Base-by-base conservation (phyloP, 768 basidiomycete genomes). In the Amanita muscaria region DNA sequence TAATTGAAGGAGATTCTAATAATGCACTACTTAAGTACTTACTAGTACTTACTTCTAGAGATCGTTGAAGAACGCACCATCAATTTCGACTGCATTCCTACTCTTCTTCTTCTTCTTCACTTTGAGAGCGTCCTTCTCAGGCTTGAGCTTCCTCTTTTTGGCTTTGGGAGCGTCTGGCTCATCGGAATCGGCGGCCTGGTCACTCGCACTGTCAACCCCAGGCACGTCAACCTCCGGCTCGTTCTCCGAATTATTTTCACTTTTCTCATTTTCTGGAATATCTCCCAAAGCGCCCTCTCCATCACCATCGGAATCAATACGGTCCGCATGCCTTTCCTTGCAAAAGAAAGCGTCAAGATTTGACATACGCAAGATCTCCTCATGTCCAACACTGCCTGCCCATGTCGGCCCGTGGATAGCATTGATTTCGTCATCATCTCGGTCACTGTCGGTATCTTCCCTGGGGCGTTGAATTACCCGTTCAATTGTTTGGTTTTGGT, bases 331-430 rank as follows among this genome's bases (percentile, higher is more conserved):
- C 19, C 66, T 63, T 9, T 57, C 64, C 44, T 70, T 69, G 19
- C 59, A 61, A 52, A 94, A 83, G 37, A 90, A 76, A 27, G 77
- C 82, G 53, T 73, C 79, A 39, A 97, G 67, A 62, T 94, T 85
- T 21, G 90, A 93, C 65, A 97, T 64, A 56, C 82, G 83, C 51
- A 96, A 57, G 6, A 76, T 69, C 46, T 94, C 88, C 49, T 97
- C 93, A 53, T 97, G 92, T 23, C 89, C 88, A 19, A 80, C 88
- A 59, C 90, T 93, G 16, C 83, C 93, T n/a, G 91, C 74, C 89
- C 92, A 96, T 66, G 80, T 81, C 16, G 74, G 72, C 47, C 58
- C 51, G 38, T 51, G 44, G 41, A 40, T 31, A 29, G 46, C 30
- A 14, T 23, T 43, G 35, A n/a, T n/a, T n/a, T 53, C 29, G 19